phyloP scores from a whole-genome alignment of 2,329 filamentous ascomycete genomes.

The Fusarium mangiferae region DNA sequence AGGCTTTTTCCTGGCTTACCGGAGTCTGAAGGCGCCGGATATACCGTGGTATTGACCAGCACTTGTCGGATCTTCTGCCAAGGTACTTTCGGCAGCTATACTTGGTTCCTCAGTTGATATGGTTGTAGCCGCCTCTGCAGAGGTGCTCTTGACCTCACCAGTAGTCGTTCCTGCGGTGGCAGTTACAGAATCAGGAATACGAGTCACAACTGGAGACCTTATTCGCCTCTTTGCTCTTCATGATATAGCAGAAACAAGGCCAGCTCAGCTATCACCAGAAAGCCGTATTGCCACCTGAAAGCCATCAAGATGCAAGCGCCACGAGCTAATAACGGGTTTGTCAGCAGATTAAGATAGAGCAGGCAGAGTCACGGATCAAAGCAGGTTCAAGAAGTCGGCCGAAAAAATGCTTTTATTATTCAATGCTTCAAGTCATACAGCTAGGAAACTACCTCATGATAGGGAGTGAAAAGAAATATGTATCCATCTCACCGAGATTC shows the following conservation, averaged over 20 bases:
- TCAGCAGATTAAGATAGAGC: too few relatives aligned
- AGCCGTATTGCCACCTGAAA: accelerated
- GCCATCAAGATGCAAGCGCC: neutral
- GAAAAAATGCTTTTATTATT: neutral
- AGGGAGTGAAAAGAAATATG: neutral
- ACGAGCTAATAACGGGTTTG: too few relatives aligned
- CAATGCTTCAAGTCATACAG: slow-evolving; percentile 20
- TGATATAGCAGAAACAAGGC: neutral
- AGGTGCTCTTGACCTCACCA: too few relatives aligned
- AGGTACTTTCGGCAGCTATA: too few relatives aligned
- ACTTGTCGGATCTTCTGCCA: too few relatives aligned
- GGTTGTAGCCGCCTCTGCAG: too few relatives aligned
- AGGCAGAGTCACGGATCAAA: neutral
- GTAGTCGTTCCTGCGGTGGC: too few relatives aligned
- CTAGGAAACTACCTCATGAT: slow-evolving; percentile 1
- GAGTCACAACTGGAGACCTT: too few relatives aligned
- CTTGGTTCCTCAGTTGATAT: too few relatives aligned
- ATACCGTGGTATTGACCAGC: neutral
- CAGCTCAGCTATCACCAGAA: neutral
- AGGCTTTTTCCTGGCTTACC: neutral
- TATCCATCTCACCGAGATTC: neutral
- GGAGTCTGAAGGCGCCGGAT: neutral
- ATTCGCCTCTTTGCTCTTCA: neutral
- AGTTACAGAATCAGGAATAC: too few relatives aligned
- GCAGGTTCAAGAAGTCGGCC: neutral